Conservation (phyloP, 148 eudicot genomes). For the Bassia scoparia region DNA sequence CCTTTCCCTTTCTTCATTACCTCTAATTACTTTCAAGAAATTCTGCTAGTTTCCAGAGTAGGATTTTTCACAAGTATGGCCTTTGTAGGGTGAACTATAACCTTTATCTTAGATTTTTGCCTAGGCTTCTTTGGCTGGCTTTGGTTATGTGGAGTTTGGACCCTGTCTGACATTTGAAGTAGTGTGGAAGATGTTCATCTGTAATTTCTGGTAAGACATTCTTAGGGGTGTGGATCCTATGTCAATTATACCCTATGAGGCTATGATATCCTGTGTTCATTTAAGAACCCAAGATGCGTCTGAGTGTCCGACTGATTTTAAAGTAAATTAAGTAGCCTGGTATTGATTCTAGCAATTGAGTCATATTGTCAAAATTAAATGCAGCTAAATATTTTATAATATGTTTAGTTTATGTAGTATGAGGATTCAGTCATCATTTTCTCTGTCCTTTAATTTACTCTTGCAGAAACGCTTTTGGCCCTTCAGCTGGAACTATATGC, state of each 20-base stretch:
- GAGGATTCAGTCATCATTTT: not conserved
- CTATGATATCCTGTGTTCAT: not conserved
- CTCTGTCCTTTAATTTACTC: constrained; percentile 3
- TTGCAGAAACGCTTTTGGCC: constrained; percentile 93
- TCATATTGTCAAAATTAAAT: not conserved
- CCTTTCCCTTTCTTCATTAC: too few species aligned
- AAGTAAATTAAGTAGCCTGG: not conserved
- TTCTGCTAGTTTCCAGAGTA: not conserved
- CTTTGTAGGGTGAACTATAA: not conserved
- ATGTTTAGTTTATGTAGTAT: not conserved
- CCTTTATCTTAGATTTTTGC: not conserved
- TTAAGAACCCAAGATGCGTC: not conserved
- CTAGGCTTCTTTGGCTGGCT: not conserved
- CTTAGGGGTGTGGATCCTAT: not conserved
- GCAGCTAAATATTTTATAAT: not conserved
- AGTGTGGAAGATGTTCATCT: not conserved
- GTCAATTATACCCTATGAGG: not conserved
- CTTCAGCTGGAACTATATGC: constrained; percentile 90
- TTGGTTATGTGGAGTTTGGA: not conserved
- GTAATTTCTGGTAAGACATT: not conserved
- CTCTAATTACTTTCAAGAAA: not conserved
- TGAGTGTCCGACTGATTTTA: not conserved
- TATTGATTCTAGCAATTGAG: not conserved
- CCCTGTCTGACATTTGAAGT: not conserved
- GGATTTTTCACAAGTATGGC: not conserved